Evolutionary conservation across 2,329 filamentous ascomycete genomes (phyloP).

Genomic region (Arthrobotrys pseudoclavata): DNA sequence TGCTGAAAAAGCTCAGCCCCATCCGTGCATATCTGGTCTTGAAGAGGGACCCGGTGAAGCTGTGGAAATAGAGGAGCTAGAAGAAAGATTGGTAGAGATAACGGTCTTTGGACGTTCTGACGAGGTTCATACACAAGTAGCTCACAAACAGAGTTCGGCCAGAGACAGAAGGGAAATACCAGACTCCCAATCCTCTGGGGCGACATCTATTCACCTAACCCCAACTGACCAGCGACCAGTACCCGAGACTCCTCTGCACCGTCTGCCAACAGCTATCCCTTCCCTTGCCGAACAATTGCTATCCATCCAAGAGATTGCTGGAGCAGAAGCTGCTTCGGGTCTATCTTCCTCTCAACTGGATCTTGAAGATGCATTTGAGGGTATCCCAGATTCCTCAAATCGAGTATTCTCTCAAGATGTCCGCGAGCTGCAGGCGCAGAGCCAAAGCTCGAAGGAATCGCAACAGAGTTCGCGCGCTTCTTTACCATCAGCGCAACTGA

Average conservation of each 20-base stretch:
- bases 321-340: not conserved
- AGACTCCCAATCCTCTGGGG: conserved; percentile 49
- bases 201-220: conserved; percentile 17
- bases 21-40: conserved; percentile 8
- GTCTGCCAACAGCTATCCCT: not conserved
- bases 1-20: not conserved
- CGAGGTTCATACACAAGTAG: conserved; percentile 36
- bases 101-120: conserved; percentile 12
- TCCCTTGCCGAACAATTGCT: conserved; percentile 14
- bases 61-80: not conserved
- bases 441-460: conserved; percentile 43
- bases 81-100: not conserved
- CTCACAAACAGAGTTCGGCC: conserved; percentile 24
- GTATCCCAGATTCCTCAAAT: conserved; percentile 52
- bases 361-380: conserved; percentile 10
- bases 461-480: conserved; percentile 45
- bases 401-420: conserved; percentile 52
- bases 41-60: not conserved
- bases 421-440: conserved; percentile 42
- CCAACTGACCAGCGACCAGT: conserved; percentile 23
- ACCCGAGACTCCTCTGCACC: conserved; percentile 46
- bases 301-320: not conserved
- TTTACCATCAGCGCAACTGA: conserved; percentile 48
- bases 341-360: not conserved
- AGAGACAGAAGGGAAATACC: conserved; percentile 40